Conservation (phyloP, 176 grass and related monocot species). For the Rhynchospora breviuscula region DNA sequence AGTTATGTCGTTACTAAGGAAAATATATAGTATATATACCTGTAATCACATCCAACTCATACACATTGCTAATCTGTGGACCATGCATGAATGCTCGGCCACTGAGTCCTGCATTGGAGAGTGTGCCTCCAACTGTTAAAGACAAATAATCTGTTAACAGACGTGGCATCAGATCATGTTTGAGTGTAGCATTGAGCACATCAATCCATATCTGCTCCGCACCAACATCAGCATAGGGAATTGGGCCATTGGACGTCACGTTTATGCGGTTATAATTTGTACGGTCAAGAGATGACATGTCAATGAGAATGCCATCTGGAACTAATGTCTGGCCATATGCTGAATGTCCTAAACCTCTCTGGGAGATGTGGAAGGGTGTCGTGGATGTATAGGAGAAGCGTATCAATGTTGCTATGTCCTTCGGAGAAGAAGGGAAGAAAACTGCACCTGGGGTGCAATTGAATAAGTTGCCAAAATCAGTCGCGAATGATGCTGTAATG, state of each 20-base stretch:
- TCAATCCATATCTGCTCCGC: slow-evolving; percentile 58
- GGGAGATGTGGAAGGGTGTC: slow-evolving; percentile 29
- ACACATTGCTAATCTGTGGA: slow-evolving; percentile 59
- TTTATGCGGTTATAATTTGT: slow-evolving; percentile 28
- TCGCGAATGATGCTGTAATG: not conserved
- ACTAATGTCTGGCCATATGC: slow-evolving; percentile 33
- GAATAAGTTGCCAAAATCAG: slow-evolving; percentile 42
- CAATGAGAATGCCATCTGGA: slow-evolving; percentile 32
- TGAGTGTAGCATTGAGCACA: slow-evolving; percentile 39
- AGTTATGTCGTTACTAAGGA: not conserved
- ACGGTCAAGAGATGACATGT: slow-evolving; percentile 34
- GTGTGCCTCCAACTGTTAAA: slow-evolving; percentile 55
- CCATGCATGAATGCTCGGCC: slow-evolving; percentile 58
- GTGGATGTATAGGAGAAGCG: slow-evolving; percentile 4
- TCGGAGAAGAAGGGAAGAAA: slow-evolving; percentile 7
- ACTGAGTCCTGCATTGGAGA: slow-evolving; percentile 67
- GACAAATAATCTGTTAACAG: slow-evolving; percentile 46
- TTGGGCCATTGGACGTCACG: not conserved
- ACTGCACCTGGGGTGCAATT: not conserved
- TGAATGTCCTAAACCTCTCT: slow-evolving; percentile 43
- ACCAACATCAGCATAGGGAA: slow-evolving; percentile 42
- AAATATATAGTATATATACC: slow-evolving; percentile 6
- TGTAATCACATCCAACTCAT: slow-evolving; percentile 56
- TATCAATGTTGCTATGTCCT: slow-evolving; percentile 45
- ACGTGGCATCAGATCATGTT: slow-evolving; percentile 36